phyloP scores from a whole-genome alignment of 768 basidiomycete genomes.

The Candolleomyces efflorescens region DNA sequence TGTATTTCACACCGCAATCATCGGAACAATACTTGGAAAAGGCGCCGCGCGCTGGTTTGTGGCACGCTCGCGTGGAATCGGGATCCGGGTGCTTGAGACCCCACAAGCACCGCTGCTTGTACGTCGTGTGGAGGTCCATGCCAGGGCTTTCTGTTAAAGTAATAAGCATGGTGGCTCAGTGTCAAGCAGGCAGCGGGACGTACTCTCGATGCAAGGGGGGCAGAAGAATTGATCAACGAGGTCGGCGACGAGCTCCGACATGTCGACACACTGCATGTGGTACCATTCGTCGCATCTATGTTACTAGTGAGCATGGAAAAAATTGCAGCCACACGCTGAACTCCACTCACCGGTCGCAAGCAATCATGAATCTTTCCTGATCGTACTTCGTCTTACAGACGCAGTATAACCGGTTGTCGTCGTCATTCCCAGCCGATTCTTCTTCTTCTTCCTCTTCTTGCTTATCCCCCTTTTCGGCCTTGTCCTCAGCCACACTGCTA shows the following conservation, averaged over 20 bases:
- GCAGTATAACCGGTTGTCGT: slow-evolving; percentile 76
- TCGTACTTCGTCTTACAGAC: slow-evolving; percentile 86
- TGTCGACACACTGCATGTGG: slow-evolving; percentile 79
- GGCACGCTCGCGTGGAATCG: slow-evolving; percentile 63
- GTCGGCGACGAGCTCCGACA: slow-evolving; percentile 78
- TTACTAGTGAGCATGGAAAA: background rate
- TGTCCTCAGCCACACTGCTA: slow-evolving; percentile 18
- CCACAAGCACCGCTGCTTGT: slow-evolving; percentile 73
- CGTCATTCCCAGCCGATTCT: slow-evolving; percentile 38
- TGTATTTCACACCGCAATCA: slow-evolving; percentile 76
- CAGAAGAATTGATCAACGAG: slow-evolving; percentile 93
- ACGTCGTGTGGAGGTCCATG: slow-evolving; percentile 65
- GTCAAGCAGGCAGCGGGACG: slow-evolving; percentile 24
- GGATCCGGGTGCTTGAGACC: slow-evolving; percentile 64
- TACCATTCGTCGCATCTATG: slow-evolving; percentile 92
- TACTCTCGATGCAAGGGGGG: slow-evolving; percentile 73
- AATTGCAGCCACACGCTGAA: background rate
- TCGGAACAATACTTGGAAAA: slow-evolving; percentile 93
- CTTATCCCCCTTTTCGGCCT: slow-evolving; percentile 26
- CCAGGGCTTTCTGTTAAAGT: slow-evolving; percentile 52
- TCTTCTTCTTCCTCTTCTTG: slow-evolving; percentile 47
- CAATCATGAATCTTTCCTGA: slow-evolving; percentile 88
- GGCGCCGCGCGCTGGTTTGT: slow-evolving; percentile 72
- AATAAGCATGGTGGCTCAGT: background rate
- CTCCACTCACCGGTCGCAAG: slow-evolving; percentile 75